Evolutionary conservation across 2,329 filamentous ascomycete genomes (phyloP).

Genomic region (Colletotrichum lini): DNA sequence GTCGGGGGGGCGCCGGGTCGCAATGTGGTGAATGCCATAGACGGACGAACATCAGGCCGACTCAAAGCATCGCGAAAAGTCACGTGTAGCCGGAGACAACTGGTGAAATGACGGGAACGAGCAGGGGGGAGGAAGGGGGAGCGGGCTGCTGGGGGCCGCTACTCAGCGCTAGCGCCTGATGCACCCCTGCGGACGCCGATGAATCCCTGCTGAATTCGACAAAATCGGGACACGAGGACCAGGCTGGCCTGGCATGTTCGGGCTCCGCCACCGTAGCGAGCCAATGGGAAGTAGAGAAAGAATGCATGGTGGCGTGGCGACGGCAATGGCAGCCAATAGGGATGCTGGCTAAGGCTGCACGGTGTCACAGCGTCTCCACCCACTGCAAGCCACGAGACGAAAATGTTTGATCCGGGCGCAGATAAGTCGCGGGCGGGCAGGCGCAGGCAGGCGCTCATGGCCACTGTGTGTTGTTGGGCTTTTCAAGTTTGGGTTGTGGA

Average conservation of each 20-base stretch:
- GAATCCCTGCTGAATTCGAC: slow-evolving; percentile 10
- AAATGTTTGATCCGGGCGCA: slow-evolving; percentile 16
- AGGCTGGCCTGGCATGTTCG: slow-evolving; percentile 12
- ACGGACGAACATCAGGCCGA: slow-evolving; percentile 39
- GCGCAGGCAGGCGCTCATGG: neutral
- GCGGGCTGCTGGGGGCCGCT: neutral
- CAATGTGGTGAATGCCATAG: slow-evolving; percentile 40
- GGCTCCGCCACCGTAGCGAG: slow-evolving; percentile 40
- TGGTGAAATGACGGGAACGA: slow-evolving; percentile 31
- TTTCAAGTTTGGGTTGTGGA: neutral
- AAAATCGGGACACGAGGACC: slow-evolving; percentile 35
- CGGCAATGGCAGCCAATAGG: neutral
- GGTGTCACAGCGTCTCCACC: slow-evolving; percentile 27
- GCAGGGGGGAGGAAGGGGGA: slow-evolving; percentile 1
- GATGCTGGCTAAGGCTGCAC: neutral
- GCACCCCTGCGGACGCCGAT: neutral
- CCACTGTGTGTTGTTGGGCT: neutral
- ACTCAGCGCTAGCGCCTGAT: slow-evolving; percentile 22
- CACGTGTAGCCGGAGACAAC: slow-evolving; percentile 27
- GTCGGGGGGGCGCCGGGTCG: slow-evolving; percentile 39
- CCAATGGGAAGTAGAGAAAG: slow-evolving; percentile 10
- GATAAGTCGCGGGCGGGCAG: neutral
- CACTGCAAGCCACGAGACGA: slow-evolving; percentile 39
- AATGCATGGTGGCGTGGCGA: slow-evolving; percentile 18
- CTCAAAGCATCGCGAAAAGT: slow-evolving; percentile 35